phyloP scores from a whole-genome alignment of 768 basidiomycete species.

The Rhodotorula graminis region DNA sequence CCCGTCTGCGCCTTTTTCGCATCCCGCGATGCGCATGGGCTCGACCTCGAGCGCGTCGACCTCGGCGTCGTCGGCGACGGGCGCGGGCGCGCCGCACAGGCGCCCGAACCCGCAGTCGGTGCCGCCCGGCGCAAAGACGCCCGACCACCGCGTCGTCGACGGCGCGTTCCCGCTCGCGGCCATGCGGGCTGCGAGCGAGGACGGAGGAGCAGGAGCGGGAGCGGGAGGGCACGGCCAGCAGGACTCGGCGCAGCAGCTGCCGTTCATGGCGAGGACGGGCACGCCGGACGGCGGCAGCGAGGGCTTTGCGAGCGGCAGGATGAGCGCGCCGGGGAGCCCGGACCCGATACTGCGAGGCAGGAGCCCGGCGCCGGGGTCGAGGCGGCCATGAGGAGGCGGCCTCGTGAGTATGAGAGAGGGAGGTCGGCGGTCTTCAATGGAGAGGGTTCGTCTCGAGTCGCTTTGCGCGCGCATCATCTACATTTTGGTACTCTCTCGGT shows the following conservation, averaged over 20 bases:
- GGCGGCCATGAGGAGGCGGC: too few relatives aligned
- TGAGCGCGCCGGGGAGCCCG: background rate
- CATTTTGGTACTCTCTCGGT: too few relatives aligned
- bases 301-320: background rate
- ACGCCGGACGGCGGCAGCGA: background rate
- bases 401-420: too few relatives aligned
- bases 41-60: background rate
- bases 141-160: slow-evolving; percentile 6
- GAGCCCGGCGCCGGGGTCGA: background rate
- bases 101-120: slow-evolving; percentile 13
- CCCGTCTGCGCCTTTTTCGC: background rate
- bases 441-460: too few relatives aligned
- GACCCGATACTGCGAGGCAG: background rate
- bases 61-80: background rate
- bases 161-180: background rate
- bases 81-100: slow-evolving; percentile 2
- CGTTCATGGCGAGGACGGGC: background rate
- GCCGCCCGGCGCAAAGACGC: slow-evolving; percentile 24
- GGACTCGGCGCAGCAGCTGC: background rate
- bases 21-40: background rate
- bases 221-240: too few relatives aligned
- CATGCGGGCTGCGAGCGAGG: background rate
- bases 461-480: too few relatives aligned
- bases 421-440: too few relatives aligned
- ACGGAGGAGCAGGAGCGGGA: background rate